Evolutionary conservation across 352 stramenopile genomes (phyloP), one percentile per base, ranked within the genome.

Genomic region (Elongisporangium undulatum): DNA sequence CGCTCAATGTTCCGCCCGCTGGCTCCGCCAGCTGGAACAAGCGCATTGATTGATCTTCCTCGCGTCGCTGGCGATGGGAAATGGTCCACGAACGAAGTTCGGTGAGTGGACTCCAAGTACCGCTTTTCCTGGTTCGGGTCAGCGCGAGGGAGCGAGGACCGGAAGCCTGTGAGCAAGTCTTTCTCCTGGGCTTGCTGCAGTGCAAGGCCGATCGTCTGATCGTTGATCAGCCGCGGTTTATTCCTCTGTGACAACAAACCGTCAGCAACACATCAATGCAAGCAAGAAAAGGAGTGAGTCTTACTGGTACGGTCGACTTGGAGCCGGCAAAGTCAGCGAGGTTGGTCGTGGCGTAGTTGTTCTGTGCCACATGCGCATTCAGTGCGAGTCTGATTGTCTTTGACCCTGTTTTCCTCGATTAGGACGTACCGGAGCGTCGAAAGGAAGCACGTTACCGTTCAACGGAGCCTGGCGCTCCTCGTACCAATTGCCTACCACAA

Each of bases 401-500:
- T 41, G 29, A 9, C 1, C 3, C 4, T 45, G 2, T 26, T 34
- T 41, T 34, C n/a, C n/a, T 16, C n/a, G 15, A 55, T 48, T 12
- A 52, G 23, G 4, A 38, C 72, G 34, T 66, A 92, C 84, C 74
- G 69, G 50, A 61, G 71, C 71, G 59, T 94, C 80, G 17, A 67
- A 51, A 29, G 85, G 85, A 12, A 94, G 68, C 0, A 92, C 79
- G 15, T 17, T 17, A 45, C 85, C 79, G 23, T 87, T 88, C 12
- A 94, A 60, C 19, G 81, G 72, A 51, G 66, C 49, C 2, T 69
- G 63, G 17, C 85, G 81, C 58, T 94, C 85, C 72, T 94, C 85
- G 56, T 79, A 92, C 85, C 85, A 94, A 55, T 94, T 94, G 57
- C 89, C 85, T 94, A 26, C 16, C 39, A 56, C 29, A 51, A 41